A percentile compares a stretch with the other conserved stretches of the same genome.
phyloP scores from a whole-genome alignment of 2,329 filamentous ascomycete genomes.

The Curvularia hawaiiensis region DNA sequence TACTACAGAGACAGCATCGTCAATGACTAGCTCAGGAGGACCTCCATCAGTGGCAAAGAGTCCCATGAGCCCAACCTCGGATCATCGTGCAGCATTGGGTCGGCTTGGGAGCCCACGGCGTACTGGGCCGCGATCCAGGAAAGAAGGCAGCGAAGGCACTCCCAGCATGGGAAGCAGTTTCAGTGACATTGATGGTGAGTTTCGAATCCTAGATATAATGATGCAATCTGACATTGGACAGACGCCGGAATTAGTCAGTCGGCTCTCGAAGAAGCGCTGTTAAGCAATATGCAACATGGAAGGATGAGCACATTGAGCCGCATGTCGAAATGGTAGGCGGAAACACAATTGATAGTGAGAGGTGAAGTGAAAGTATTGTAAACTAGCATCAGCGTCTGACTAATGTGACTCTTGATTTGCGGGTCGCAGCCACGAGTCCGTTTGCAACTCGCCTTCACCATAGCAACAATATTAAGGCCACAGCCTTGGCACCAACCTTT shows the following conservation, averaged over 20 bases:
- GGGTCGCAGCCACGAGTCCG: background rate
- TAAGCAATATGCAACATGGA: conserved; percentile 72
- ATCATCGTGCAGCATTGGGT: conserved; percentile 63
- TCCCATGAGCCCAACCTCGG: conserved; percentile 53
- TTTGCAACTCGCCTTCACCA: background rate
- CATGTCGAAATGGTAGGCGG: conserved; percentile 58
- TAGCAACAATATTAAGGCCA: conserved; percentile 1
- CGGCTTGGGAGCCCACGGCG: conserved; percentile 59
- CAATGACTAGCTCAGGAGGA: conserved; percentile 56
- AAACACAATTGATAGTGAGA: conserved; percentile 12
- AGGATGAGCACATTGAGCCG: conserved; percentile 72
- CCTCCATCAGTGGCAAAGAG: conserved; percentile 26
- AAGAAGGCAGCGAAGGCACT: conserved; percentile 43
- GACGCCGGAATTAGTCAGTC: conserved; percentile 82
- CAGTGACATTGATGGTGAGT: conserved; percentile 77
- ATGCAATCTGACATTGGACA: conserved; percentile 39
- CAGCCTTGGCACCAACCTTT: conserved; percentile 11
- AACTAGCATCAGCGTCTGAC: background rate
- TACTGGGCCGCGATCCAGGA: conserved; percentile 21
- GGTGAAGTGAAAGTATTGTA: background rate
- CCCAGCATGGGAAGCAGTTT: conserved; percentile 72
- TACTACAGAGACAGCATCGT: conserved; percentile 51
- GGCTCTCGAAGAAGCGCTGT: conserved; percentile 76
- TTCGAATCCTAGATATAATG: background rate
- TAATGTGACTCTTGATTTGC: background rate